These are phyloP conservation scores for Potentilla sterilis DNA, from an alignment of 306 rosid genomes.

Conservation along the genomic window DNA sequence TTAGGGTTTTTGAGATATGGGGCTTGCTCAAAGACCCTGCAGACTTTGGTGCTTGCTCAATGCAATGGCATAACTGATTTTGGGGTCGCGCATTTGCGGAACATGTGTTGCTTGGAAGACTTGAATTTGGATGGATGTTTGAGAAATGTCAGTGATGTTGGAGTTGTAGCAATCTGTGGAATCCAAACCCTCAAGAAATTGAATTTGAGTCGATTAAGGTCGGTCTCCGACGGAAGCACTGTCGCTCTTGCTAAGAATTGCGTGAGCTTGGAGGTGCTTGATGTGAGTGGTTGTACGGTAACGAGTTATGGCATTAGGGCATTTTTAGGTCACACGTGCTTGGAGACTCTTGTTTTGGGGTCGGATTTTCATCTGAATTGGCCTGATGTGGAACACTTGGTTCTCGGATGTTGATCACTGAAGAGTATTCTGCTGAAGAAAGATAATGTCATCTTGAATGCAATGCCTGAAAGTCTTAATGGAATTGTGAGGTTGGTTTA, in stretches of 20 bases:
- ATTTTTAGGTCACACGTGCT: not conserved
- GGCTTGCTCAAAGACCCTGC: not conserved
- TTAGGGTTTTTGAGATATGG: not conserved
- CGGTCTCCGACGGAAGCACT: not conserved
- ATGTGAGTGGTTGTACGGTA: not conserved
- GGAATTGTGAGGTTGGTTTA: not conserved
- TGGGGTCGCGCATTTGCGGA: not conserved
- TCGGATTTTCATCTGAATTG: not conserved
- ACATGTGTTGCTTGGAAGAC: constrained; percentile 25
- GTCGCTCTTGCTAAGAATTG: not conserved
- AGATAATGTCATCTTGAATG: not conserved
- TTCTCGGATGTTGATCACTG: not conserved
- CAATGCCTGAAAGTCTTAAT: not conserved
- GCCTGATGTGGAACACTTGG: not conserved
- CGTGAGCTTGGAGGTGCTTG: not conserved
- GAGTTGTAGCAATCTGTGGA: not conserved
- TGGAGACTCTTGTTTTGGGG: not conserved
- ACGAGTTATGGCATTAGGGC: not conserved
- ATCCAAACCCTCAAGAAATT: not conserved
- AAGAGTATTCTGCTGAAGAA: not conserved
- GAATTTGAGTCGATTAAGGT: not conserved
- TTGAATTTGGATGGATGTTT: not conserved
- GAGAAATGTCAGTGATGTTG: not conserved
- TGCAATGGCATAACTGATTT: not conserved
- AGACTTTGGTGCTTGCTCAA: not conserved